Evolutionary conservation across 202 grass and related monocot species (phyloP).

Genomic region (Schoenoplectus triqueter): DNA sequence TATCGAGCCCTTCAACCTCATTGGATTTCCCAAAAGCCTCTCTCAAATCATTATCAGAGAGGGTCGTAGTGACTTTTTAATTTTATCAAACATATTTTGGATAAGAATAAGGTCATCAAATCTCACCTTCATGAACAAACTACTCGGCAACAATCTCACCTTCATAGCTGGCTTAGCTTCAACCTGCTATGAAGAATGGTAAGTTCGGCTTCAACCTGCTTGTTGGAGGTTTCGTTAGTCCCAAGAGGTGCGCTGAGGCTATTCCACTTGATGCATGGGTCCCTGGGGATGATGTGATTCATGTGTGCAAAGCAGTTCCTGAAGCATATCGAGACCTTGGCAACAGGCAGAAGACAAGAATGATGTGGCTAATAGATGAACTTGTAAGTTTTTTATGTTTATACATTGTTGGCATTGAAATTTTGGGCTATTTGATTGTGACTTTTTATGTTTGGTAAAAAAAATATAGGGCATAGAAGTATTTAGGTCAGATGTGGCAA

Average conservation of each 20-base stretch:
- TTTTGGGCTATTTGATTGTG: background rate
- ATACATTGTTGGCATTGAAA: background rate
- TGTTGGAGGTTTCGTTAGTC: slow-evolving; percentile 89
- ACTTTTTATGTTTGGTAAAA: background rate
- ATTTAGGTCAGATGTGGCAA: slow-evolving; percentile 75
- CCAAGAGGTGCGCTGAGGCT: slow-evolving; percentile 80
- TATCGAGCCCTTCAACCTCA: slow-evolving; percentile 42
- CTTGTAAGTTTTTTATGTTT: slow-evolving; percentile 52
- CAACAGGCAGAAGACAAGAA: slow-evolving; percentile 74
- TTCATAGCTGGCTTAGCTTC: slow-evolving; percentile 86
- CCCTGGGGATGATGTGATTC: slow-evolving; percentile 57
- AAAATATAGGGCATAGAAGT: slow-evolving; percentile 66
- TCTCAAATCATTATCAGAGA: slow-evolving; percentile 57
- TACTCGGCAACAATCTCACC: slow-evolving; percentile 37
- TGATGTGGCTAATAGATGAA: slow-evolving; percentile 99
- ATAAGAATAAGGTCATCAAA: slow-evolving; percentile 50
- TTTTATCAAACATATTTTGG: slow-evolving; percentile 49
- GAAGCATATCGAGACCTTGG: slow-evolving; percentile 84
- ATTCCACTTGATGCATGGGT: slow-evolving; percentile 90
- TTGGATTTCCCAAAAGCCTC: slow-evolving; percentile 51
- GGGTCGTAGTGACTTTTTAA: slow-evolving; percentile 45
- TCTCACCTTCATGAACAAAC: slow-evolving; percentile 59
- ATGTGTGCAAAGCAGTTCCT: slow-evolving; percentile 65
- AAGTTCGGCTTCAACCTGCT: slow-evolving; percentile 86
- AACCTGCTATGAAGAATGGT: slow-evolving; percentile 71